Base-by-base conservation (phyloP, 2,329 filamentous ascomycete species). In the Cytospora chrysosperma region DNA sequence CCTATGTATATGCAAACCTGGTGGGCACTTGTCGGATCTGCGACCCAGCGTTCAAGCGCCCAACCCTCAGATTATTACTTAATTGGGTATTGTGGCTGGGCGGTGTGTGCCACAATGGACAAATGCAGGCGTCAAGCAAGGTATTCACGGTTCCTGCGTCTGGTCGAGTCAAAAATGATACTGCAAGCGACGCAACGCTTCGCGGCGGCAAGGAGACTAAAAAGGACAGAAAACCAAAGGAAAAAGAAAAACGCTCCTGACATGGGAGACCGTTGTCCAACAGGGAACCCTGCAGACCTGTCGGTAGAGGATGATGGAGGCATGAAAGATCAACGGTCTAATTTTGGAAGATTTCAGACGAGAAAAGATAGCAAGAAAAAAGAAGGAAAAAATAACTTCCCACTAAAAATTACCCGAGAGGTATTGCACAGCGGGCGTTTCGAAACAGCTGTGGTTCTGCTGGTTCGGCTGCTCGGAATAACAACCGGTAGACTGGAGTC, bases 11-110 rank as follows among this genome's bases (percentile, higher is more conserved):
- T 30, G 4, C 28, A 15, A 1, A 5, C 9, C 26, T 6, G 2
- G 19, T 43, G 55, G 43, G 59, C 40, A 60, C 59, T 51, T 61
- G 27, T 19, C 50, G 34, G 58, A 60, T 60, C 58, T 61, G 50
- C n/a, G 2, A 12, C 26, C 21, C 26, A 26, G 50, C 7, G n/a
- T 47, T 47, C 43, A 43, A n/a, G 40, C 40, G n/a, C 34, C 17
- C 9, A 13, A 37, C 13, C 4, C 4, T n/a, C n/a, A 19, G n/a
- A 43, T 43, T 7, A 43, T n/a, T 10, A 43, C 19, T 43, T 47
- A 40, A 17, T 19, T 34, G 37, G 19, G 2, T 47, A n/a, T 24
- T 12, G 12, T 4, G 1, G n/a, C 13, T 47, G 9, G 24, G n/a
- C n/a, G n/a, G n/a, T n/a, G n/a, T 47, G 43, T 47, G n/a, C 43